Evolutionary conservation across 2,329 filamentous ascomycete genomes (phyloP), one percentile per base, ranked within the genome.

Genomic region (Aspergillus versicolor): DNA sequence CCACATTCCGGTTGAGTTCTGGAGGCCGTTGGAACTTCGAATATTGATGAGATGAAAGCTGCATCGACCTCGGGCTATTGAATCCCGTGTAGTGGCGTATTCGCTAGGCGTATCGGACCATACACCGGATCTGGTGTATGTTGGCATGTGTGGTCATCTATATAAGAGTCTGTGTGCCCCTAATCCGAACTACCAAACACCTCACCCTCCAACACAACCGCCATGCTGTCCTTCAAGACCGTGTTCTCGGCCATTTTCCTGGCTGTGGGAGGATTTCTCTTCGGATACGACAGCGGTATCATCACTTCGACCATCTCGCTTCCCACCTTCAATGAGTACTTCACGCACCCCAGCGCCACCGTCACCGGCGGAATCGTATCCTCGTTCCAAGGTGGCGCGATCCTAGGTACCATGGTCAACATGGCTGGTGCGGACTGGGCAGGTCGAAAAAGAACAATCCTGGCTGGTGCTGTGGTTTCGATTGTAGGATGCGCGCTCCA

Each of bases 261-360:
- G 15, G 53, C 53, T 15, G 41, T 45, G 6, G 53, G 53, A 45
- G 53, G 52, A 13, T 56, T 56, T 21, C 53, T 56, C 46, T 56
- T 56, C 40, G 79, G 79, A 49, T 81, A 81, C 65, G 79, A 81
- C 61, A 68, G 70, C 1, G 73, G 73, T 21, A 69, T 76, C 22
- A 74, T 75, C 52, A 66, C 68, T 19, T 75, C 73, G 0, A 73
- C 65, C 30, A 73, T 75, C 49, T 68, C 68, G 24, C 67, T 74
- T 34, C 55, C 67, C 38, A 67, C 70, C n/a, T 75, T 76, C 46
- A 52, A 66, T 7, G 42, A 54, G 9, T 65, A 61, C 44, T 74
- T 76, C 30, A 63, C 66, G 1, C 62, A 66, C 42, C 61, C 68
- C 4, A 70, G 69, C 17, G 71, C 72, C 57, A 65, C 71, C 9